A percentile compares a stretch with the other conserved stretches of the same genome.
phyloP scores from a whole-genome alignment of 2,329 filamentous ascomycete genomes.

The Cercospora janseana region DNA sequence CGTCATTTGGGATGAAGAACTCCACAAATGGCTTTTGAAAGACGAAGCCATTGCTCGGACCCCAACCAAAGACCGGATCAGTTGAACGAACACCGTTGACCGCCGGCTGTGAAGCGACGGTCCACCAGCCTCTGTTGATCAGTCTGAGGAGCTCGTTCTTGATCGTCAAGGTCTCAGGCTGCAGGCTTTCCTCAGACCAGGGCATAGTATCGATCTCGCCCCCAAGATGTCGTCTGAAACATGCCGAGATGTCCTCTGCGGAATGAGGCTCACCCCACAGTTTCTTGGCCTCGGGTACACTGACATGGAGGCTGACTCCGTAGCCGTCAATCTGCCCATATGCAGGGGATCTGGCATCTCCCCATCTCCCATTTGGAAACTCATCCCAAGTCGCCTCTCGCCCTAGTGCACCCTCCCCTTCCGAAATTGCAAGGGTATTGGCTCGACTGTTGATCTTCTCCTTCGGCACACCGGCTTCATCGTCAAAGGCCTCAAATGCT shows the following conservation, averaged over 20 bases:
- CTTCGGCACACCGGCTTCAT: constrained; percentile 73
- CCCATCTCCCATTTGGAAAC: constrained; percentile 94
- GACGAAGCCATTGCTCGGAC: constrained; percentile 85
- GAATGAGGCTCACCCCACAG: constrained; percentile 80
- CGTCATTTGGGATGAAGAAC: constrained; percentile 76
- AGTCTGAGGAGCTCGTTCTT: constrained; percentile 70
- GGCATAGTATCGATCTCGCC: constrained; percentile 79
- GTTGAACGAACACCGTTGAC: constrained; percentile 80
- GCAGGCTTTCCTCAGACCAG: constrained; percentile 88
- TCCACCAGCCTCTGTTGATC: constrained; percentile 90
- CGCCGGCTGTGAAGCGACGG: constrained; percentile 89
- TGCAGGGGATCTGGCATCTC: constrained; percentile 85
- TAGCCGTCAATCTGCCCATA: constrained; percentile 99
- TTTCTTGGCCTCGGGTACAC: constrained; percentile 74
- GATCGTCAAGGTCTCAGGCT: constrained; percentile 80
- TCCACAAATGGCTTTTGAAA: constrained; percentile 99
- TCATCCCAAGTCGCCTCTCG: constrained; percentile 98
- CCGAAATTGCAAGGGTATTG: constrained; percentile 87
- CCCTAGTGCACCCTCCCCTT: constrained; percentile 84
- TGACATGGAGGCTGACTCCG: constrained; percentile 90
- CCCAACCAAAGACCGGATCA: constrained; percentile 86
- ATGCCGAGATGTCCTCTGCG: constrained; percentile 67
- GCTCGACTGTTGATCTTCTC: constrained; percentile 68
- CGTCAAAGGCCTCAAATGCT: constrained; percentile 65
- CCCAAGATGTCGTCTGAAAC: constrained; percentile 79